Base-by-base conservation (phyloP, 441 rosid species). In the Lepidium campestre region DNA sequence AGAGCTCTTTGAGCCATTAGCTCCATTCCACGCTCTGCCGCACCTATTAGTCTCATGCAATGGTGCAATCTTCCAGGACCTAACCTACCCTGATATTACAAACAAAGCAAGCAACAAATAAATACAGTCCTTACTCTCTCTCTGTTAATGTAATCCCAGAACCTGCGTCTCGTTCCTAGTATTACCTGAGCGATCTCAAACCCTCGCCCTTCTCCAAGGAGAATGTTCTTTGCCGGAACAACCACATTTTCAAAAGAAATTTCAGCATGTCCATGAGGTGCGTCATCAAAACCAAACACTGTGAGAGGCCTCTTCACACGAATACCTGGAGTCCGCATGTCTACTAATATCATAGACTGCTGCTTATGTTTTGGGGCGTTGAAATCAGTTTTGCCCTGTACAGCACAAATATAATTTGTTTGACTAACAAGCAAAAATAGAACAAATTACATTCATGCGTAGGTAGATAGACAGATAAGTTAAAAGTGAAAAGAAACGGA, bases 11-110 rank as follows among this genome's bases (percentile, higher is more conserved):
- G 81, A 76, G 82, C 90, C 99, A 89, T 91, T 80, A 94, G 27
- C 83, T 86, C 83, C 96, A 94, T 91, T 69, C 98, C 98, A 37
- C 98, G 96, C 85, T 94, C 99, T 25, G 98, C 97, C 48, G 96
- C 91, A 67, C 99, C 98, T 29, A 94, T 79, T 74, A 89, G 78
- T 84, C 98, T 88, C 98, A 94, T 84, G 78, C 94, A 94, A 71
- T 94, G 99, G 84, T 94, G 99, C 87, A 94, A 75, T 73, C 99
- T 85, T 79, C 99, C 96, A 1, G 99, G 99, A 64, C 99, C 99
- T 65, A 94, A 81, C 78, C 99, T 86, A 65, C 97, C 99, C 99
- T 94, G 86, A 74, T 53, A 60, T 65, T 23, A 57, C 52, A 80
- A 65, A 72, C 46, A 50, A 34, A n/a, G 11, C 54, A 49, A 55